A percentile compares a stretch with the other conserved stretches of the same genome.
Evolutionary conservation across 805 yeast genomes (phyloP).

Genomic region (Yarrowia hollandica): DNA sequence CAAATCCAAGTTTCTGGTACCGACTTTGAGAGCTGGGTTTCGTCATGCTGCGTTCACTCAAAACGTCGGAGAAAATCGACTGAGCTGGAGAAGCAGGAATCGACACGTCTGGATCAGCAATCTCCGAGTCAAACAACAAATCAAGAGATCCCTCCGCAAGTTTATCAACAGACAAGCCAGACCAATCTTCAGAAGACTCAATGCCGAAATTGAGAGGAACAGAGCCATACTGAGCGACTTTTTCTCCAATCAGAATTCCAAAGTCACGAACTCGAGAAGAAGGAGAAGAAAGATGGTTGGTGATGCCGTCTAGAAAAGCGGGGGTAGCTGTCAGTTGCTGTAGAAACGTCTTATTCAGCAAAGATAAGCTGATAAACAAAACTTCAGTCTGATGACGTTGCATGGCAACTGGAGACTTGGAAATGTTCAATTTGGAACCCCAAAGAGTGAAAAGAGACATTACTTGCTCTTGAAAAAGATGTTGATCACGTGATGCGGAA

Average conservation of each 20-base stretch:
- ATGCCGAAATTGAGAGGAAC: slow-evolving; percentile 37
- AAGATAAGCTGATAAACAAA: slow-evolving; percentile 42
- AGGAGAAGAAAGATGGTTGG: slow-evolving; percentile 32
- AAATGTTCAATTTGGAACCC: slow-evolving; percentile 46
- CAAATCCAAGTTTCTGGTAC: slow-evolving; percentile 29
- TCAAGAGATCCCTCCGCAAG: not conserved
- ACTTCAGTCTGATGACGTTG: slow-evolving; percentile 55
- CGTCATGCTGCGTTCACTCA: not conserved
- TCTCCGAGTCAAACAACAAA: not conserved
- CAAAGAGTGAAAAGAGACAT: slow-evolving; percentile 34
- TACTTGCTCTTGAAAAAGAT: not conserved
- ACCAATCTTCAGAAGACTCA: slow-evolving; percentile 27
- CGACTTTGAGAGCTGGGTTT: not conserved
- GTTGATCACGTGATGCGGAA: not conserved
- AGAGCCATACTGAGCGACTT: slow-evolving; percentile 37
- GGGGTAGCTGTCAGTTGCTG: slow-evolving; percentile 32
- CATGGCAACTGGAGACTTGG: slow-evolving; percentile 43
- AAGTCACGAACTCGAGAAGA: slow-evolving; percentile 34
- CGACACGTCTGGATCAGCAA: not conserved
- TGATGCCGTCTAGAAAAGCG: slow-evolving; percentile 35
- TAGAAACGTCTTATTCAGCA: slow-evolving; percentile 16
- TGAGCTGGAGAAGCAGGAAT: not conserved
- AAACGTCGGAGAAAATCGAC: not conserved
- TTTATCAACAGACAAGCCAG: slow-evolving; percentile 12
- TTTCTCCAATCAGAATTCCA: slow-evolving; percentile 34